Evolutionary conservation across 208 protist genomes (phyloP).

Genomic region (Leishmania amazonensis): DNA sequence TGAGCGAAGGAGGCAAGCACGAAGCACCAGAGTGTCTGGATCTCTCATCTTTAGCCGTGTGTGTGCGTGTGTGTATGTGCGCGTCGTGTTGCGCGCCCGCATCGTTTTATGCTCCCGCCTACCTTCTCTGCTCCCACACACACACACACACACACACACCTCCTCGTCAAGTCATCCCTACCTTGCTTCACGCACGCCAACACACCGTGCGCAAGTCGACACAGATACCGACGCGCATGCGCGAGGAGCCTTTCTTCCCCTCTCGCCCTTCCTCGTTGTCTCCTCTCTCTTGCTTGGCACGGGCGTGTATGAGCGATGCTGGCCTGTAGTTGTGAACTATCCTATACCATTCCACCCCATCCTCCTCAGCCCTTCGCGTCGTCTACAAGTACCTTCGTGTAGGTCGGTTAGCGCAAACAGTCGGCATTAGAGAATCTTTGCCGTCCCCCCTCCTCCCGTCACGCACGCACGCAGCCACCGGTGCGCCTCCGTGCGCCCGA

Average conservation of each 20-base stretch:
- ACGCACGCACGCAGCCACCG: background rate
- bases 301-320: background rate
- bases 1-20: too few species aligned
- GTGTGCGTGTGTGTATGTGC: too few species aligned
- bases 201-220: background rate
- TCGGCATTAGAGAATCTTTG: background rate
- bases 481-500: background rate
- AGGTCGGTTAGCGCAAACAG: background rate
- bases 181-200: background rate
- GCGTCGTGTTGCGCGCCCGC: too few species aligned
- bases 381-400: background rate
- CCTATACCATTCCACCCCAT: background rate
- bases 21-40: too few species aligned
- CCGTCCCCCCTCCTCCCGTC: background rate
- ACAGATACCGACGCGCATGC: background rate
- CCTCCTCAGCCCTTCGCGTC: background rate
- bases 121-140: too few species aligned
- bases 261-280: background rate
- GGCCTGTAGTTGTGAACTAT: background rate
- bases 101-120: too few species aligned
- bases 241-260: background rate
- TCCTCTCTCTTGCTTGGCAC: background rate
- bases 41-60: too few species aligned
- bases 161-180: too few species aligned
- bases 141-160: too few species aligned